phyloP scores from a whole-genome alignment of 139 green algal species.

The Chlamydomonas urium region DNA sequence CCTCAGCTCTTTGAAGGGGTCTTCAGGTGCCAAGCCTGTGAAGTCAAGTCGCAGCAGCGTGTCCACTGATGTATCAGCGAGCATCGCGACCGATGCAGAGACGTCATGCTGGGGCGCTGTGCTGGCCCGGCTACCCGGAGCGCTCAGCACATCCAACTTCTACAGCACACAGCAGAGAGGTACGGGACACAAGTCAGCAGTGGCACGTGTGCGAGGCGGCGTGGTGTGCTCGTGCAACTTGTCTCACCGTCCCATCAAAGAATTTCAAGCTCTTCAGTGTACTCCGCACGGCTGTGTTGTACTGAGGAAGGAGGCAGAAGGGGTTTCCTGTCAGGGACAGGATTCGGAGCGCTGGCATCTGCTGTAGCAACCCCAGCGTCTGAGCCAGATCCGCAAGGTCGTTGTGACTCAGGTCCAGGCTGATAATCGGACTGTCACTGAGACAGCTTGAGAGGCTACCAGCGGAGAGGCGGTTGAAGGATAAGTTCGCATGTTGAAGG shows the following conservation, averaged over 20 bases:
- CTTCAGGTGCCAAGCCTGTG: background rate
- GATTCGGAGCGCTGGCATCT: background rate
- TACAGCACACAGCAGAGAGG: background rate
- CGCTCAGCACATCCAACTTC: background rate
- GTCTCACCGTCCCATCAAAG: conserved; percentile 3
- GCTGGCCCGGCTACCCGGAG: background rate
- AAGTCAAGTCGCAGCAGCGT: background rate
- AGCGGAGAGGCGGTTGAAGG: background rate
- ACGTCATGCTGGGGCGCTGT: background rate
- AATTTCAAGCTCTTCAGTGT: background rate
- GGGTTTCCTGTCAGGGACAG: conserved; percentile 2
- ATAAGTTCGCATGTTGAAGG: background rate
- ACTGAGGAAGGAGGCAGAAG: background rate
- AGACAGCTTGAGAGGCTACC: background rate
- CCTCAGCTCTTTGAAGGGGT: background rate
- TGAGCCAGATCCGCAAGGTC: background rate
- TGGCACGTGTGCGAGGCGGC: background rate
- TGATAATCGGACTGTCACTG: too few relatives aligned
- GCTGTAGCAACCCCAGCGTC: background rate
- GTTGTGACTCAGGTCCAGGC: conserved; percentile 3
- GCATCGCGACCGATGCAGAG: background rate
- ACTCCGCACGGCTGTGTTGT: background rate
- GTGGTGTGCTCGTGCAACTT: background rate
- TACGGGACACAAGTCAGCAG: background rate
- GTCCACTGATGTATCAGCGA: background rate